phyloP scores from a whole-genome alignment of 768 basidiomycete genomes.

The Amanita phalloides region DNA sequence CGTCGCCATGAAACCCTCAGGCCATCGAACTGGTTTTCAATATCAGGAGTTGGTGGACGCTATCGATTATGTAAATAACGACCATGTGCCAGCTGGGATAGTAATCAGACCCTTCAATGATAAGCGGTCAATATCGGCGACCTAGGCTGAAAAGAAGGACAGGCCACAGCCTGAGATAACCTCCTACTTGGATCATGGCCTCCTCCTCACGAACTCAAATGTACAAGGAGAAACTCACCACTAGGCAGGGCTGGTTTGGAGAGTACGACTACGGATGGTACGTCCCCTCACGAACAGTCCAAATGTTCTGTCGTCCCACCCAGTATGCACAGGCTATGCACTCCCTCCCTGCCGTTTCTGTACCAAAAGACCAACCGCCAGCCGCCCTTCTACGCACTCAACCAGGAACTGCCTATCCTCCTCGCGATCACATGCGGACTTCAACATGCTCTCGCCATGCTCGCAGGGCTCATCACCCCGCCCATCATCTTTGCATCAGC shows the following conservation, averaged over 20 bases:
- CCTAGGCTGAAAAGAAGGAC: too few species aligned
- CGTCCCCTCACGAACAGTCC: background rate
- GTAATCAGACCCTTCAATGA: too few species aligned
- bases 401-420: conserved; percentile 61
- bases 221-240: conserved; percentile 24
- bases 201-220: background rate
- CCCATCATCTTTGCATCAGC: conserved; percentile 70
- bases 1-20: too few species aligned
- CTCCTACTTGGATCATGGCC: too few species aligned
- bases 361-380: conserved; percentile 20
- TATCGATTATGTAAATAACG: too few species aligned
- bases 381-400: conserved; percentile 70
- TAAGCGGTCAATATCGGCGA: too few species aligned
- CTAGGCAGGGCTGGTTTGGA: conserved; percentile 68
- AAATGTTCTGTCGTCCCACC: background rate
- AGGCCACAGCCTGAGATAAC: too few species aligned
- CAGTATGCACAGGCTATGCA: conserved; percentile 39
- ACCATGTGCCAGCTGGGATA: too few species aligned
- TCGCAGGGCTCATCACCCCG: conserved; percentile 73
- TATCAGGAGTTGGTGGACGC: too few species aligned
- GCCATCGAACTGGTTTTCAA: too few species aligned
- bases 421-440: conserved; percentile 66
- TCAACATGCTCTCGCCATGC: conserved; percentile 74
- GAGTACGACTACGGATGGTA: conserved; percentile 69
- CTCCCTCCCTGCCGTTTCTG: conserved; percentile 53